Evolutionary conservation across 192 early-diverging fungal genomes (phyloP), one percentile per base, ranked within the genome.

Genomic region (Entophlyctis luteolus): DNA sequence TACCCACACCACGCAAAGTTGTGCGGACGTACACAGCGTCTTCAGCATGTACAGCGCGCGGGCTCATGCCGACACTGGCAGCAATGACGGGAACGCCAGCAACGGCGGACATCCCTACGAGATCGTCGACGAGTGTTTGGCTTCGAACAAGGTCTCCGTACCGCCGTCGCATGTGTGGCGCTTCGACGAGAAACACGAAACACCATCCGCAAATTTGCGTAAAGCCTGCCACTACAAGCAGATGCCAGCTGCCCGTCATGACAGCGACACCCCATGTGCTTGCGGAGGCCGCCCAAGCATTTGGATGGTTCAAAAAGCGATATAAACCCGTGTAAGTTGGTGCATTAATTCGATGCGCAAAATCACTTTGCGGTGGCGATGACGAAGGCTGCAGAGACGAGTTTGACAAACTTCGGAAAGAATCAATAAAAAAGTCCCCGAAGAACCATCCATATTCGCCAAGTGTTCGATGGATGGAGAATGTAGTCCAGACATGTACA

Each of bases 381-480:
- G 23, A 42, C 10, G 45, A 49, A 8, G 27, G 52, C 12, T 59
- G 22, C 16, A 35, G 31, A 1, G 32, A 39, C 34, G 57, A 53
- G 16, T 32, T 57, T 27, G 55, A n/a, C 16, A 59, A 66, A 20
- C 69, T 65, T 16, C 34, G 53, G 3, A 77, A 67, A 36, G 89
- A 86, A 72, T 92, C 92, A 54, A 95, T 85, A 79, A 98, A 95
- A 67, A 96, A 96, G 70, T 97, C 96, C 48, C 93, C 94, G 72
- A 97, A 96, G 78, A 98, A 98, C 94, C 94, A 98, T 2, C 95
- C 96, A 79, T 92, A 93, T 67, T 95, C 91, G 49, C 96, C 94
- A 56, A 96, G 81, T 3, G 88, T 92, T 73, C 96, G 91, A 79
- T 92, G 93, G 45, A 95, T 90, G 4, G 92, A 93, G 27, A 89